phyloP scores from a whole-genome alignment of 2,329 filamentous ascomycete genomes.

The Ceratocystis destructans region DNA sequence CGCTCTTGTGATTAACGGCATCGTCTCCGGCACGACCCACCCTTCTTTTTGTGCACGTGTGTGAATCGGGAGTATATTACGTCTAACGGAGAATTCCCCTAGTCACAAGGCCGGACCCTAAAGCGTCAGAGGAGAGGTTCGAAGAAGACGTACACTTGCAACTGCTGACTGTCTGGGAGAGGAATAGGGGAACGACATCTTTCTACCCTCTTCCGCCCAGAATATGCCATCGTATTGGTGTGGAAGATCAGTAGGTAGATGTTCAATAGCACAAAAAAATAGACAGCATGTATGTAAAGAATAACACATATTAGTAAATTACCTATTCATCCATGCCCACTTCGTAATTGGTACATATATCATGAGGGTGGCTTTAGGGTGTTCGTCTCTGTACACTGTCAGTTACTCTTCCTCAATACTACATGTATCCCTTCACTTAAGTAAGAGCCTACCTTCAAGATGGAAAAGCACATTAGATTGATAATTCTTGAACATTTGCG shows the following conservation, averaged over 20 bases:
- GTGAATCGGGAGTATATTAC: neutral
- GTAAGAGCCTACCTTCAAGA: slow-evolving; percentile 60
- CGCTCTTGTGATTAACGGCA: no score
- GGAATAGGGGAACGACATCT: no score
- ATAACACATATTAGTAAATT: neutral
- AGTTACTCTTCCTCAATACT: slow-evolving; percentile 19
- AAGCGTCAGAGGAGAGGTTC: no score
- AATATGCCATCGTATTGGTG: no score
- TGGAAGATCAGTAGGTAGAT: no score
- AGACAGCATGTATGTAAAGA: neutral
- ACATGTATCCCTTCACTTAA: neutral
- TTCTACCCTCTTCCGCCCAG: no score
- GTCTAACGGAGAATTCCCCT: no score
- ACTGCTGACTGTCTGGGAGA: no score
- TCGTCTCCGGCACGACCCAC: no score
- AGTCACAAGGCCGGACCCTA: no score
- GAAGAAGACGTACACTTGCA: no score
- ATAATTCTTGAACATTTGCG: slow-evolving; percentile 99
- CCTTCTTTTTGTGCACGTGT: neutral
- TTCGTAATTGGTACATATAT: slow-evolving; percentile 20
- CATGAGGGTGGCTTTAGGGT: slow-evolving; percentile 65
- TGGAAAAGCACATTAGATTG: slow-evolving; percentile 96
- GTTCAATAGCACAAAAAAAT: no score
- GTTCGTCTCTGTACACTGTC: slow-evolving; percentile 51
- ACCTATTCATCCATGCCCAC: neutral